Evolutionary conservation across 2,329 filamentous ascomycete genomes (phyloP).

Genomic region (Aspergillus tubingensis): DNA sequence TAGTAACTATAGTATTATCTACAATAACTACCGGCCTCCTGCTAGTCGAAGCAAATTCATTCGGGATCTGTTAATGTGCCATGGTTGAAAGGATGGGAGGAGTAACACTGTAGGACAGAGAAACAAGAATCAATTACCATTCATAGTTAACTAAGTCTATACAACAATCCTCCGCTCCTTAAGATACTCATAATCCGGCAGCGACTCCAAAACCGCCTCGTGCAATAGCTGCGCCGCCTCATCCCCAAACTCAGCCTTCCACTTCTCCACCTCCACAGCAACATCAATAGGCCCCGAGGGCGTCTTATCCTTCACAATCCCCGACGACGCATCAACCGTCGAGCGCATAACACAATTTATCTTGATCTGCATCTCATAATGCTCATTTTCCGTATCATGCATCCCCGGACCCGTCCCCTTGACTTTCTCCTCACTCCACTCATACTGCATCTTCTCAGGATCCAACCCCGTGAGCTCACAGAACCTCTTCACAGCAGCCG

Average conservation of each 20-base stretch:
- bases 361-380: background rate
- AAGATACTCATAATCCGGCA: slow-evolving; percentile 46
- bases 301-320: slow-evolving; percentile 36
- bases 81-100: too few species aligned
- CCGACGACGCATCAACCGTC: slow-evolving; percentile 35
- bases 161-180: slow-evolving; percentile 25
- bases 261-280: slow-evolving; percentile 34
- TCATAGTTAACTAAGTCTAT: background rate
- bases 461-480: slow-evolving; percentile 38
- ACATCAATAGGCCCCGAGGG: slow-evolving; percentile 34
- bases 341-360: slow-evolving; percentile 24
- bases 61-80: too few species aligned
- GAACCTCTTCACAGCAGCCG: slow-evolving; percentile 30
- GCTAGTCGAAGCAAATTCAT: too few species aligned
- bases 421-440: slow-evolving; percentile 30
- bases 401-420: slow-evolving; percentile 2
- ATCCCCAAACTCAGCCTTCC: slow-evolving; percentile 41
- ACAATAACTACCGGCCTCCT: too few species aligned
- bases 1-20: too few species aligned
- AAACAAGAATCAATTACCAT: too few species aligned
- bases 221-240: slow-evolving; percentile 27
- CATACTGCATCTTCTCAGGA: slow-evolving; percentile 29
- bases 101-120: too few species aligned
- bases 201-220: slow-evolving; percentile 32
- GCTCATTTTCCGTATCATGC: background rate